Conservation (phyloP, 2,329 filamentous ascomycete species). For the Lachnellula cervina region DNA sequence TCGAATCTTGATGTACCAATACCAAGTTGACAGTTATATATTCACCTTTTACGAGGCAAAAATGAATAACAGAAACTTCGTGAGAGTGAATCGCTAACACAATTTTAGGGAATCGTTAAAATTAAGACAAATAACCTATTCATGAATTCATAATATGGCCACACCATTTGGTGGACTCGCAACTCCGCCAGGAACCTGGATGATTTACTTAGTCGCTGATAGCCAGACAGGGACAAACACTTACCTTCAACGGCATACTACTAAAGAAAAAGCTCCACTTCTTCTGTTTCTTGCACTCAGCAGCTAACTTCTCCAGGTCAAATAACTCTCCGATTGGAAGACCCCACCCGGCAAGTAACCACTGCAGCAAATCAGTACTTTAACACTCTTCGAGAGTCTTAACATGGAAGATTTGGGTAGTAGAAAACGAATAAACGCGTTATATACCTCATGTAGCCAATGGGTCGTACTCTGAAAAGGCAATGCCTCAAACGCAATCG, state of each 20-base stretch:
- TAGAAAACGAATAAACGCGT: neutral
- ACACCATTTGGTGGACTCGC: constrained; percentile 30
- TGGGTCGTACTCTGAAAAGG: constrained; percentile 28
- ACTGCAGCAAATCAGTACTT: too few species aligned
- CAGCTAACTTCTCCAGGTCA: constrained; percentile 40
- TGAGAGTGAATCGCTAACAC: too few species aligned
- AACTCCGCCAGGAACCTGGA: constrained; percentile 26
- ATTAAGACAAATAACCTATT: neutral
- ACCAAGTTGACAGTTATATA: too few species aligned
- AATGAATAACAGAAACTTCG: too few species aligned
- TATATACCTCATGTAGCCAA: constrained; percentile 36
- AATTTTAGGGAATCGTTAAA: too few species aligned
- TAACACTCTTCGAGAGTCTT: too few species aligned
- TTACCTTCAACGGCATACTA: constrained; percentile 53
- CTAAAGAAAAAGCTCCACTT: constrained; percentile 59
- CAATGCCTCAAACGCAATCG: constrained; percentile 40
- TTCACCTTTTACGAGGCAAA: too few species aligned
- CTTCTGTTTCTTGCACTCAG: constrained; percentile 46
- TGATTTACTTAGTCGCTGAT: neutral
- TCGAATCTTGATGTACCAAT: too few species aligned
- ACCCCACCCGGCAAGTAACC: neutral
- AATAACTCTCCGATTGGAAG: constrained; percentile 47
- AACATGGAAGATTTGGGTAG: constrained; percentile 30
- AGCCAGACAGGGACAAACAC: neutral
- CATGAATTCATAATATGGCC: constrained; percentile 20